Evolutionary conservation across 768 basidiomycete genomes (phyloP), one percentile per base, ranked within the genome.

Genomic region (Dictyophora rubrovolvata): DNA sequence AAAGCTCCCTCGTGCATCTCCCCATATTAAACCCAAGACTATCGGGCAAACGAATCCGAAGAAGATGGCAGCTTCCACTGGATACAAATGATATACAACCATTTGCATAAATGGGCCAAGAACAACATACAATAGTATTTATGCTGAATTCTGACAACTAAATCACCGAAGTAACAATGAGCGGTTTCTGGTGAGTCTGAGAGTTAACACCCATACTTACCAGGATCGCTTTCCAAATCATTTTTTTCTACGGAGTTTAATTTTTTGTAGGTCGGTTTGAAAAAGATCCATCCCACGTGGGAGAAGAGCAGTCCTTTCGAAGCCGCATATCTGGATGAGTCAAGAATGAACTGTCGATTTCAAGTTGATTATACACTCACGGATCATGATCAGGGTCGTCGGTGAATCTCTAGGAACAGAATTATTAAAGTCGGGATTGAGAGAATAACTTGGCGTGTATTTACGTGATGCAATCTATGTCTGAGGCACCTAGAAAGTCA

Each of bases 271-370:
- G 66, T 77, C 1, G 86, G 82, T 68, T 88, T 87, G 73, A 75
- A 83, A 69, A 91, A 90, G 64, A 90, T 89, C 89, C 89, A 92
- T 1, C 89, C 89, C 75, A 89, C 81, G 64, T 90, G 89, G 7
- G 87, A 85, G 66, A 81, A 89, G 54, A 86, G 76, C 1, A 92
- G 69, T 0, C 89, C 89, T 23, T 77, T 75, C 0, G 86, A 85
- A 0, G 88, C 89, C 16, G 85, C 76, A 66, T 92, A 92, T 5
- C 84, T 85, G 55, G 1, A 18, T 58, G 10, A 55, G 8, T 58
- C 36, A 16, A 52, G n/a, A 11, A 42, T 35, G 48, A 53, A 50
- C 23, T 37, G 42, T 22, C 22, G 12, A n/a, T n/a, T n/a, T n/a
- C 46, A 42, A 49, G 37, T 51, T 36, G 23, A 12, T 22, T 47